A percentile compares a stretch with the other conserved stretches of the same genome.
phyloP scores from a whole-genome alignment of 345 rosid species.

The Lagerstroemia speciosa region DNA sequence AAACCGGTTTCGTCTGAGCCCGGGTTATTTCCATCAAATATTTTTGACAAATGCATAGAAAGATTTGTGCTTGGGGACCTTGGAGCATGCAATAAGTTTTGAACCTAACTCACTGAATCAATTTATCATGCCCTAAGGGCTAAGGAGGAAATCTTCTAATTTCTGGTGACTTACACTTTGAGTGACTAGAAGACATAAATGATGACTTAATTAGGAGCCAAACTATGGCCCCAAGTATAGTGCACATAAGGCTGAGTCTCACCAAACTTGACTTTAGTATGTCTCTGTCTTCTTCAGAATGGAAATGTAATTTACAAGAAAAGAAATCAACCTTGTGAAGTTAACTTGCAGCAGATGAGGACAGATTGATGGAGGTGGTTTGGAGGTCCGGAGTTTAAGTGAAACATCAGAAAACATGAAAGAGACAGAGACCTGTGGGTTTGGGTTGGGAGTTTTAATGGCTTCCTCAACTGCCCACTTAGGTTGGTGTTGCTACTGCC shows the following conservation, averaged over 20 bases:
- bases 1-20: too few species aligned
- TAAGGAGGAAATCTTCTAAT: background rate
- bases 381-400: background rate
- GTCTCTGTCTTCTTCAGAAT: background rate
- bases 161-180: too few species aligned
- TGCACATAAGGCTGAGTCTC: background rate
- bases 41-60: too few species aligned
- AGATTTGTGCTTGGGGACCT: too few species aligned
- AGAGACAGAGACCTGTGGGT: too few species aligned
- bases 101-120: too few species aligned
- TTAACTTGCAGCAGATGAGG: background rate
- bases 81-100: too few species aligned
- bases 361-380: background rate
- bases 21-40: too few species aligned
- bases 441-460: too few species aligned
- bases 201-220: background rate
- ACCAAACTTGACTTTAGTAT: background rate
- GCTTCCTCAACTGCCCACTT: too few species aligned
- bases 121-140: too few species aligned
- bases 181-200: background rate
- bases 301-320: conserved; percentile 7
- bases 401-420: background rate
- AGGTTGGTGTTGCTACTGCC: too few species aligned
- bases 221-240: background rate
- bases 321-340: conserved; percentile 7